Conservation (phyloP, 768 basidiomycete species). For the Hygrocybe coccinea region DNA sequence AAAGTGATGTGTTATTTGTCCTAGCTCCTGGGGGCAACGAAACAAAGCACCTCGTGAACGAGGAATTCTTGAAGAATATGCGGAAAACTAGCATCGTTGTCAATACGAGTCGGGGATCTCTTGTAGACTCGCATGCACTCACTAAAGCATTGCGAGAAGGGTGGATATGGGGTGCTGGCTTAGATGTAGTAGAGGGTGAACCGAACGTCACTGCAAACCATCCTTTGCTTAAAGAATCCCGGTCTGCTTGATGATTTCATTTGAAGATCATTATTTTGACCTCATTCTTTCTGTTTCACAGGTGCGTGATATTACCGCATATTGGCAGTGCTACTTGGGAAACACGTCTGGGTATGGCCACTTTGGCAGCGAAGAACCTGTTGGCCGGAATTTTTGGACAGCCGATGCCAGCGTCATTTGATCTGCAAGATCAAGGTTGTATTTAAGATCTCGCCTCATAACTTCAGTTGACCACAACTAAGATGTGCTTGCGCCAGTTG, state of each 20-base stretch:
- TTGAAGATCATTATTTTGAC: not conserved
- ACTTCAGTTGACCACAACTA: too few relatives aligned
- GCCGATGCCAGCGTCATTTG: constrained; percentile 56
- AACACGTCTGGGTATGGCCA: constrained; percentile 79
- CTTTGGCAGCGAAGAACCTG: constrained; percentile 64
- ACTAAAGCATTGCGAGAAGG: constrained; percentile 69
- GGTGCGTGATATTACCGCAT: constrained; percentile 82
- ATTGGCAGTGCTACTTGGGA: constrained; percentile 87
- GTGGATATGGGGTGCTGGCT: constrained; percentile 86
- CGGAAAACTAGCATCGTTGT: constrained; percentile 78
- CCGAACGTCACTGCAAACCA: constrained; percentile 71
- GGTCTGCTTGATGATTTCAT: constrained; percentile 35
- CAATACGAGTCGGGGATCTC: constrained; percentile 78
- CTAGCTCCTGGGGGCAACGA: constrained; percentile 69
- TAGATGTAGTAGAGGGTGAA: constrained; percentile 94
- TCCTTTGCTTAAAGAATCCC: constrained; percentile 71
- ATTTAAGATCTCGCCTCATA: too few relatives aligned
- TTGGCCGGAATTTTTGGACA: constrained; percentile 50
- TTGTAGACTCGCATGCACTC: constrained; percentile 89
- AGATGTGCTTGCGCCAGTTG: too few relatives aligned
- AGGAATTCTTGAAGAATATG: constrained; percentile 73
- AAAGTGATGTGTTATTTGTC: constrained; percentile 82
- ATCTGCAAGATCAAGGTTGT: too few relatives aligned
- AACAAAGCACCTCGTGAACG: constrained; percentile 71
- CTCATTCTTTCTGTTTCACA: constrained; percentile 23